Conservation (phyloP, 1,139 yeast genomes). For the Saccharomyces hybrid region DNA sequence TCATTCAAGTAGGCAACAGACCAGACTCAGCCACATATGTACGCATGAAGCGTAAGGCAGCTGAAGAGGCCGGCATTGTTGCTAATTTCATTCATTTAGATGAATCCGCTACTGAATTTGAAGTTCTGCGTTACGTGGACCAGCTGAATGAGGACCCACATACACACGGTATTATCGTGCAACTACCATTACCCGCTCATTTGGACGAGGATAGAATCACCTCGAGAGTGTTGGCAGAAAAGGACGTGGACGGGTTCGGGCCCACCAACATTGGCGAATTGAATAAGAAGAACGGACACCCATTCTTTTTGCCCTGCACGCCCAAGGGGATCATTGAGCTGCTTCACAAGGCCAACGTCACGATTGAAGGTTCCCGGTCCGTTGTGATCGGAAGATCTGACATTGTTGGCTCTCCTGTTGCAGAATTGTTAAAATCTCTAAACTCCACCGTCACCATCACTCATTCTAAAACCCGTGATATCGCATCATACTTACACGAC, state of each 20-base stretch:
- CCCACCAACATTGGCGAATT: constrained; percentile 86
- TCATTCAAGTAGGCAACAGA: constrained; percentile 84
- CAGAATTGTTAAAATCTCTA: constrained; percentile 67
- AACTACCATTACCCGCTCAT: constrained; percentile 81
- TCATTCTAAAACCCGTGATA: constrained; percentile 67
- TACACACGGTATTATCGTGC: constrained; percentile 87
- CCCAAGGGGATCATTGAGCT: constrained; percentile 89
- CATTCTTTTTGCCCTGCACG: constrained; percentile 86
- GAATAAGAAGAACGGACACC: constrained; percentile 80
- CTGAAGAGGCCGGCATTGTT: constrained; percentile 69
- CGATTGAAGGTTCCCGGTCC: constrained; percentile 70
- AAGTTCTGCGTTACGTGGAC: constrained; percentile 51
- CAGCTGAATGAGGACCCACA: constrained; percentile 55
- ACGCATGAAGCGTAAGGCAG: constrained; percentile 89
- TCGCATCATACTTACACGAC: constrained; percentile 49
- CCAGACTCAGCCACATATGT: constrained; percentile 94
- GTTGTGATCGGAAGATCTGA: constrained; percentile 95
- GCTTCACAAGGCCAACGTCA: constrained; percentile 54
- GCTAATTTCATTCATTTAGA: constrained; percentile 66
- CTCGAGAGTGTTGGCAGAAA: constrained; percentile 61
- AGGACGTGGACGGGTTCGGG: constrained; percentile 96
- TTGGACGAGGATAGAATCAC: constrained; percentile 75
- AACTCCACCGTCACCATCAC: constrained; percentile 69
- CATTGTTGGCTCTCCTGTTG: constrained; percentile 91
- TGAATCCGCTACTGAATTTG: constrained; percentile 42